Base-by-base conservation (phyloP, 2,329 filamentous ascomycete genomes). In the Claviceps fusiformis region DNA sequence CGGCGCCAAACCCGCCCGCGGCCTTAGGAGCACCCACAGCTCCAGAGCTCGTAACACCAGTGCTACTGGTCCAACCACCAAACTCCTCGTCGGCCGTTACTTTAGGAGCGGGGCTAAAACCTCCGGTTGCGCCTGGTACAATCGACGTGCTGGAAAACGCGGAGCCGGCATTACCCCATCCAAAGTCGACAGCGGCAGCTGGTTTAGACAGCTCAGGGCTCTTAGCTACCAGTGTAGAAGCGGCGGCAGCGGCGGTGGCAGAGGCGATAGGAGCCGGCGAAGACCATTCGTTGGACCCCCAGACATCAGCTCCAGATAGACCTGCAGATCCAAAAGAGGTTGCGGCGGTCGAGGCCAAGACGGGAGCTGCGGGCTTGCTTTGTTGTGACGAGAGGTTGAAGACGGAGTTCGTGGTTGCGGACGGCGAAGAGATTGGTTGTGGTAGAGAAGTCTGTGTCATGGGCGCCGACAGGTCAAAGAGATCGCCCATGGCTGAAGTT, bases 1-100 rank as follows among this genome's bases (percentile, higher is more conserved):
- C 83, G 54, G 77, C 81, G 24, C 80, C 83, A 61, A 85, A 81
- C 15, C 80, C 80, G 27, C 76, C 72, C 31, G 78, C 71, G 39
- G 83, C 73, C 70, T 86, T 80, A 51, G 77, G 71, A 15, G 69
- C 64, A 33, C 70, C 65, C 29, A 69, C 69, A 51, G 68, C 68
- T 47, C 67, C 67, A 24, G 73, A 64, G 37, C 70, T 66, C 0
- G 70, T 66, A 9, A 75, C 71, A 43, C 75, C 62, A 61, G 79
- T 64, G 79, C 85, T 73, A 77, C 89, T 95, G 50, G 88, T 83
- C 92, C 92, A 97, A 13, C 92, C 91, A 24, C 92, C 92, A 73
- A 96, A 97, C 66, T 97, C 92, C 69, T 97, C 92, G 63, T 97
- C 92, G 0, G 88, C 86, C 41, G 87, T 79, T 2, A 95, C 87